Conservation (phyloP, 495 filamentous ascomycete genomes). For the Neurospora sp. region DNA sequence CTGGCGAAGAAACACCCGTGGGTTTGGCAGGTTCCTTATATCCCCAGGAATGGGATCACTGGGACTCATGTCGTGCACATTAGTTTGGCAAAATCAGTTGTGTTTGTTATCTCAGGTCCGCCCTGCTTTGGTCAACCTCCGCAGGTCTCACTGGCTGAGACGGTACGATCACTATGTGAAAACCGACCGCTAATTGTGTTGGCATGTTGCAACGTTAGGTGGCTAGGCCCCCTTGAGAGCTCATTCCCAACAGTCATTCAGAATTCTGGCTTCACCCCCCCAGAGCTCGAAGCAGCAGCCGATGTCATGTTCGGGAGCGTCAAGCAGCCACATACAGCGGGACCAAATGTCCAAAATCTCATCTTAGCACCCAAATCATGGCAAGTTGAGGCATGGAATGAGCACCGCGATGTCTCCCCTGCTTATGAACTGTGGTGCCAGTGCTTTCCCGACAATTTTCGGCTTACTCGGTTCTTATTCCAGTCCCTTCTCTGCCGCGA, state of each 20-base stretch:
- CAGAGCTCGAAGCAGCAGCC: constrained; percentile 45
- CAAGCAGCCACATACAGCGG: constrained; percentile 3
- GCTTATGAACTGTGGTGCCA: constrained; percentile 42
- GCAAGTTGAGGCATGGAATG: constrained; percentile 38
- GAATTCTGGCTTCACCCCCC: constrained; percentile 35
- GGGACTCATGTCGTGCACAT: constrained; percentile 50
- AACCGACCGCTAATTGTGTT: constrained; percentile 41
- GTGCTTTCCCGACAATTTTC: constrained; percentile 35
- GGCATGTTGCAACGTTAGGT: constrained; percentile 32
- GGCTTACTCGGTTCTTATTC: constrained; percentile 33
- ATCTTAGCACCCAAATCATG: constrained; percentile 32
- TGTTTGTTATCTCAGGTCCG: constrained; percentile 42
- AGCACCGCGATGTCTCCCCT: constrained; percentile 26
- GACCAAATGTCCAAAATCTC: constrained; percentile 25
- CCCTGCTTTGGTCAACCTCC: constrained; percentile 24
- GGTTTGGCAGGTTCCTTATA: constrained; percentile 53
- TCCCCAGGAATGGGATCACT: constrained; percentile 45
- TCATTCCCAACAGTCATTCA: constrained; percentile 39
- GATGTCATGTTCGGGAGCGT: constrained; percentile 39
- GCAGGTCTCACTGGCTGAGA: constrained; percentile 34
- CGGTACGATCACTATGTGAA: constrained; percentile 33
- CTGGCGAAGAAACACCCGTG: constrained; percentile 43
- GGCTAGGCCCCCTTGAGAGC: constrained; percentile 24
- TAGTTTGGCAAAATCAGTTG: constrained; percentile 40
- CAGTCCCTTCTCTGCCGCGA: constrained; percentile 45